Evolutionary conservation across 208 protist genomes (phyloP), one percentile per base, ranked within the genome.

Genomic region (Acanthamoeba lenticulata): DNA sequence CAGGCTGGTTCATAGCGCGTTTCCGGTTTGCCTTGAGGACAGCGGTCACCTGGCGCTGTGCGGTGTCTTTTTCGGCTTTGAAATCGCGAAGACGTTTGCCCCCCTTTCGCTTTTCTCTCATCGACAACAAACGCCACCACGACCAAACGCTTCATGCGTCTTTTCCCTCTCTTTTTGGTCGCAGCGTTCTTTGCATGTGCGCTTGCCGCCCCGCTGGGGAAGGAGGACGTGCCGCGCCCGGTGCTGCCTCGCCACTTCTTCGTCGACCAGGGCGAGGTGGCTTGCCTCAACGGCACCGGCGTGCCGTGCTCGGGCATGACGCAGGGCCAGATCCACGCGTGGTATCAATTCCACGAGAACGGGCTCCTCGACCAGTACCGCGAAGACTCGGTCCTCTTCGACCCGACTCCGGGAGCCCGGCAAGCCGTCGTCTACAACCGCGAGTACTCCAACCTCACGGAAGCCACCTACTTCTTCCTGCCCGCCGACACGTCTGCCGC

Each of bases 231-330:
- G 72, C 72, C 72, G 11, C 72, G 72, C 38, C 72, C 72, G 19
- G 32, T n/a, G 40, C 72, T 81, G 2, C 72, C 72, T 1, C 72
- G 15, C 38, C 19, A 81, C 72, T 81, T 81, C 72, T 81, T 29
- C n/a, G 72, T 81, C 36, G 72, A 81, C 72, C 72, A 49, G 72
- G 72, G 72, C 42, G 72, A 81, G 40, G 72, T 81, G 34, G 72
- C 72, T 27, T 81, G 72, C 72, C 72, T 81, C 38, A 47, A 47
- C 19, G 72, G 72, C 1, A 44, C 72, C 4, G 72, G 72, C 1
- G 40, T 47, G 72, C 72, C 72, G 36, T 81, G 72, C 72, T 42
- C 42, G 40, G 72, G 72, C 40, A 1, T 81, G 38, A 49, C 72
- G 4, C 72, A 81, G 40, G 72, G 36, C 17, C 32, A 47, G 38